Evolutionary conservation across 75 land plant species (phyloP).

Genomic region (Azolla pinnata): DNA sequence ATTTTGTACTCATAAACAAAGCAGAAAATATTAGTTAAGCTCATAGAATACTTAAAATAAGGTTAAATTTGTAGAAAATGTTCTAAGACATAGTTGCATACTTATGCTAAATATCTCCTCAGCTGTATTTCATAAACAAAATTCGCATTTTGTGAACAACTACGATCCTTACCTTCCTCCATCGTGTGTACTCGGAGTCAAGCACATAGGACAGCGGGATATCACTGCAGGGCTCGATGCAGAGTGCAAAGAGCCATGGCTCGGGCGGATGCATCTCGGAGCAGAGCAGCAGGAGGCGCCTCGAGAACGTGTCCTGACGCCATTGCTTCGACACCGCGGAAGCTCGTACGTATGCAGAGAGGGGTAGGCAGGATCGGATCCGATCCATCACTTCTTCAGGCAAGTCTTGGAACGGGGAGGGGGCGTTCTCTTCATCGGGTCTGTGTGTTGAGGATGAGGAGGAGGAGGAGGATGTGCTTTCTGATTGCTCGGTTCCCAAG

Average conservation of each 20-base stretch:
- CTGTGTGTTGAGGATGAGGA: no score
- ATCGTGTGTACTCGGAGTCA: not conserved
- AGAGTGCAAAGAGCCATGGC: constrained; percentile 3
- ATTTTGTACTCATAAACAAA: no score
- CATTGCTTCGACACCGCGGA: not conserved
- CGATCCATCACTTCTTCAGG: constrained; percentile 1
- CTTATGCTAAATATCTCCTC: no score
- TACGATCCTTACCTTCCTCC: constrained; percentile 5
- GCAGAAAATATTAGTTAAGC: no score
- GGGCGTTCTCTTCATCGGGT: no score
- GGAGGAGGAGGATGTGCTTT: no score
- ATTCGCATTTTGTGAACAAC: no score
- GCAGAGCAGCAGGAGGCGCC: not conserved
- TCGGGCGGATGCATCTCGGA: not conserved
- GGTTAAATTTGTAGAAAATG: no score
- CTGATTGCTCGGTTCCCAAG: no score
- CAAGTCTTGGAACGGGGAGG: not conserved
- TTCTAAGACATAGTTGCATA: no score
- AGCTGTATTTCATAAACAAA: no score
- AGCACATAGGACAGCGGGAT: not conserved
- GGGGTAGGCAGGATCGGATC: not conserved
- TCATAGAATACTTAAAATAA: no score
- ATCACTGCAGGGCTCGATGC: not conserved
- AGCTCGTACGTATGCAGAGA: not conserved
- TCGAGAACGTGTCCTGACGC: not conserved